phyloP scores from a whole-genome alignment of 805 yeast genomes.

The Kluyveromyces wickerhamii region DNA sequence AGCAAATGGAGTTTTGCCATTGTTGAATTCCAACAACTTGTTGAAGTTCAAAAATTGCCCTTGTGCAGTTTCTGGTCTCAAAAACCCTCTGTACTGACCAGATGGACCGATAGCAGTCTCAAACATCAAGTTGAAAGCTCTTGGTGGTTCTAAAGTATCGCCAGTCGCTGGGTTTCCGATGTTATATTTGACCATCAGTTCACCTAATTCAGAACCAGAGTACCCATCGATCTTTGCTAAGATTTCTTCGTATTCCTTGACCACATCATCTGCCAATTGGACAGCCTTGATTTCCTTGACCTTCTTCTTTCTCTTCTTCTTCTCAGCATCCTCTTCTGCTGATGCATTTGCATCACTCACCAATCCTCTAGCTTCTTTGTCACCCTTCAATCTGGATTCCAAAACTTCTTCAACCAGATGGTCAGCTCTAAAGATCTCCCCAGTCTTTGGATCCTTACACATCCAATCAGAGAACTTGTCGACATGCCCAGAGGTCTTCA shows the following conservation, averaged over 20 bases:
- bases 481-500: slow-evolving; percentile 98
- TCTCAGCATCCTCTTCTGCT: slow-evolving; percentile 65
- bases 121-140: slow-evolving; percentile 95
- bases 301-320: slow-evolving; percentile 90
- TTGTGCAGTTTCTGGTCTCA: slow-evolving; percentile 99
- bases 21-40: slow-evolving; percentile 90
- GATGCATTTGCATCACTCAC: slow-evolving; percentile 44
- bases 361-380: slow-evolving; percentile 90
- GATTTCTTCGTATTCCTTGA: slow-evolving; percentile 73
- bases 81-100: slow-evolving; percentile 88
- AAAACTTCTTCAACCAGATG: slow-evolving; percentile 96
- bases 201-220: slow-evolving; percentile 88
- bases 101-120: slow-evolving; percentile 99
- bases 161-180: slow-evolving; percentile 91
- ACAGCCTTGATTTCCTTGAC: slow-evolving; percentile 89
- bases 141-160: slow-evolving; percentile 80
- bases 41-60: slow-evolving; percentile 96
- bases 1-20: slow-evolving; percentile 98
- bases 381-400: slow-evolving; percentile 94
- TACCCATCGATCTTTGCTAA: slow-evolving; percentile 93
- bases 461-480: slow-evolving; percentile 99
- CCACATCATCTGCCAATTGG: slow-evolving; percentile 74
- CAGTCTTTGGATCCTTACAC: slow-evolving; percentile 92
- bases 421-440: slow-evolving; percentile 98
- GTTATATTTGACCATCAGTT: slow-evolving; percentile 70